Evolutionary conservation across 2,329 filamentous ascomycete species (phyloP).

Genomic region (Sarocladium oryzae): DNA sequence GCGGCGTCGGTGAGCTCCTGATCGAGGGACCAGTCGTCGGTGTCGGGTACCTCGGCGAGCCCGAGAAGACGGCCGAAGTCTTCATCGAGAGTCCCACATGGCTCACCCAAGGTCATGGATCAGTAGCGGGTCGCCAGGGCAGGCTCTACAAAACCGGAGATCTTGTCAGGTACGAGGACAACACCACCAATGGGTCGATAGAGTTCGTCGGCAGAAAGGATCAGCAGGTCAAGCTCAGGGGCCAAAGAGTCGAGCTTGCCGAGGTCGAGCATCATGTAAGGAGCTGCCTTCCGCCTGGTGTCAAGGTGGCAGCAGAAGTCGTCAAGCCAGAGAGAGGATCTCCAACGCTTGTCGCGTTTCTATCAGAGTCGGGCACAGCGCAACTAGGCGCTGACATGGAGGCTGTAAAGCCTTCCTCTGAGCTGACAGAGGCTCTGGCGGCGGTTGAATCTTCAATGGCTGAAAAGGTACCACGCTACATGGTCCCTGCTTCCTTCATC

Average conservation of each 20-base stretch:
- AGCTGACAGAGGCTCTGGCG: conserved; percentile 23
- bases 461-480: conserved; percentile 35
- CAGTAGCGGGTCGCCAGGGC: conserved; percentile 29
- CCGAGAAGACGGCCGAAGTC: conserved; percentile 47
- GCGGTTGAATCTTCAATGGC: conserved; percentile 26
- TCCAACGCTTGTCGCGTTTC: conserved; percentile 40
- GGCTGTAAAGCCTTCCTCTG: conserved; percentile 24
- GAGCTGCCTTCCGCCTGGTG: conserved; percentile 34
- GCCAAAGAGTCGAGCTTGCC: conserved; percentile 56
- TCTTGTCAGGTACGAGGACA: conserved; percentile 45
- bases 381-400: conserved; percentile 14
- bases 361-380: conserved; percentile 23
- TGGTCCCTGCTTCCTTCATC: conserved; percentile 42
- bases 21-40: conserved; percentile 56
- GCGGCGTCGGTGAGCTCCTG: conserved; percentile 45
- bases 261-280: conserved; percentile 46
- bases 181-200: conserved; percentile 44
- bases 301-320: conserved; percentile 41
- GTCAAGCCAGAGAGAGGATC: conserved; percentile 38
- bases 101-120: conserved; percentile 34
- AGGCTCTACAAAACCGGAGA: conserved; percentile 56
- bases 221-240: conserved; percentile 61
- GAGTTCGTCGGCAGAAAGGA: conserved; percentile 58
- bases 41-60: conserved; percentile 53
- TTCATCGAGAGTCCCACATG: conserved; percentile 53